Conservation (phyloP, 345 rosid species). For the Eucalyptus sp. region DNA sequence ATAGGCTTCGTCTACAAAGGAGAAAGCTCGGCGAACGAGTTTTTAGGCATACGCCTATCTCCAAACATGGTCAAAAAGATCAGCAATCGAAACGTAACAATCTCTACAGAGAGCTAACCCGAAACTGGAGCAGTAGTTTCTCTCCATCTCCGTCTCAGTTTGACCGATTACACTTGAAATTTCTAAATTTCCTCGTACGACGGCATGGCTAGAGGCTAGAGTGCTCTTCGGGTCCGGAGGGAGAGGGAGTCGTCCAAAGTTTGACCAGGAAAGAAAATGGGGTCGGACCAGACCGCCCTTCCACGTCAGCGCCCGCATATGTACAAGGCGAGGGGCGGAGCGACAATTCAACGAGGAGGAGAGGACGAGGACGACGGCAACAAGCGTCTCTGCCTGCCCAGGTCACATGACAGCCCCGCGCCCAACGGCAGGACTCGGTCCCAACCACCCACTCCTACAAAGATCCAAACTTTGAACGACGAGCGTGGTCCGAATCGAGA, state of each 20-base stretch:
- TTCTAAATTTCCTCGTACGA: background rate
- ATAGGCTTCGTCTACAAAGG: background rate
- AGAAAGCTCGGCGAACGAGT: accelerated
- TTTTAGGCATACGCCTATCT: background rate
- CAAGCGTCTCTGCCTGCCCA: background rate
- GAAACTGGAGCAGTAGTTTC: no score
- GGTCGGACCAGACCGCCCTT: background rate
- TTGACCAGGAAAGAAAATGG: background rate
- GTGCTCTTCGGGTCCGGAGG: background rate
- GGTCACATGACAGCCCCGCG: background rate
- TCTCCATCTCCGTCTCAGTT: no score
- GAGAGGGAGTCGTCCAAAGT: background rate
- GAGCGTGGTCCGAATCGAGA: background rate
- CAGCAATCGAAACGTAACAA: background rate
- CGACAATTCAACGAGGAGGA: background rate
- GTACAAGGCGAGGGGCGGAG: background rate
- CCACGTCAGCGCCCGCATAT: background rate
- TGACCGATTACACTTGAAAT: background rate
- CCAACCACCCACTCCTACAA: background rate
- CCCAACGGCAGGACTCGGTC: background rate
- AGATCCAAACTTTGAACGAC: background rate
- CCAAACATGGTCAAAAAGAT: background rate
- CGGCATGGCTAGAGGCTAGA: background rate
- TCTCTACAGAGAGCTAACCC: background rate
- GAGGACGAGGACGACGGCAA: background rate